phyloP scores from a whole-genome alignment of 2,329 filamentous ascomycete genomes.

The Hymenoscyphus repandus region DNA sequence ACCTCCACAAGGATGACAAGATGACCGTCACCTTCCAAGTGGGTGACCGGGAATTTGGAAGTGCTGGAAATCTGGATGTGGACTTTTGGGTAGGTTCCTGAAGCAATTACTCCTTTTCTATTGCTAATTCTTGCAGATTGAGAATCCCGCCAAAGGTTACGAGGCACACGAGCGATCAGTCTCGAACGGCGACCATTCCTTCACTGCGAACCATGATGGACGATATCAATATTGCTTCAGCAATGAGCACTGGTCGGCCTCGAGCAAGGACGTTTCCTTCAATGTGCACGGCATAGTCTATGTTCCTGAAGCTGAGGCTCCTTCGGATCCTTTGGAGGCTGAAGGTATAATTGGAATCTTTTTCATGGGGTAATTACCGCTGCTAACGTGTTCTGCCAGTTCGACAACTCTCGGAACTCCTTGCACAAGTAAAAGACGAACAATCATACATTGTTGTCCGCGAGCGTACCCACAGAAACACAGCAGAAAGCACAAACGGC shows the following conservation, averaged over 20 bases:
- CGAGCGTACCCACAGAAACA: slow-evolving; percentile 95
- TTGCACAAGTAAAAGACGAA: slow-evolving; percentile 93
- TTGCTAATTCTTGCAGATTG: slow-evolving; percentile 51
- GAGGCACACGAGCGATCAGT: slow-evolving; percentile 75
- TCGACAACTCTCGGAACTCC: slow-evolving; percentile 73
- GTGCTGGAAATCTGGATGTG: slow-evolving; percentile 88
- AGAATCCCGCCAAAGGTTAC: slow-evolving; percentile 70
- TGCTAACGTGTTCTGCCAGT: slow-evolving; percentile 48
- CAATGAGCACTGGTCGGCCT: slow-evolving; percentile 95
- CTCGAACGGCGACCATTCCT: slow-evolving; percentile 89
- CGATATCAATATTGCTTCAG: slow-evolving; percentile 97
- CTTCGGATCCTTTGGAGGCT: slow-evolving; percentile 80
- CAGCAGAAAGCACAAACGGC: slow-evolving; percentile 94
- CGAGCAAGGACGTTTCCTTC: slow-evolving; percentile 97
- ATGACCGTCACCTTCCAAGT: slow-evolving; percentile 99
- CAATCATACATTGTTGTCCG: slow-evolving; percentile 94
- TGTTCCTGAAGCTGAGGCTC: slow-evolving; percentile 79
- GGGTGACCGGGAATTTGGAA: slow-evolving; percentile 91
- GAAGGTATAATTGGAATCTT: slow-evolving; percentile 58
- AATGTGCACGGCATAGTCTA: slow-evolving; percentile 99
- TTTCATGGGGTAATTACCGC: background rate
- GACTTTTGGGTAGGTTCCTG: slow-evolving; percentile 85
- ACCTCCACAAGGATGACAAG: slow-evolving; percentile 85
- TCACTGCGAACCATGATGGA: slow-evolving; percentile 78
- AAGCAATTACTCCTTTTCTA: background rate